Evolutionary conservation across 1,284 basidiomycete species (phyloP).

Genomic region (Sanguinoderma infundibulare): DNA sequence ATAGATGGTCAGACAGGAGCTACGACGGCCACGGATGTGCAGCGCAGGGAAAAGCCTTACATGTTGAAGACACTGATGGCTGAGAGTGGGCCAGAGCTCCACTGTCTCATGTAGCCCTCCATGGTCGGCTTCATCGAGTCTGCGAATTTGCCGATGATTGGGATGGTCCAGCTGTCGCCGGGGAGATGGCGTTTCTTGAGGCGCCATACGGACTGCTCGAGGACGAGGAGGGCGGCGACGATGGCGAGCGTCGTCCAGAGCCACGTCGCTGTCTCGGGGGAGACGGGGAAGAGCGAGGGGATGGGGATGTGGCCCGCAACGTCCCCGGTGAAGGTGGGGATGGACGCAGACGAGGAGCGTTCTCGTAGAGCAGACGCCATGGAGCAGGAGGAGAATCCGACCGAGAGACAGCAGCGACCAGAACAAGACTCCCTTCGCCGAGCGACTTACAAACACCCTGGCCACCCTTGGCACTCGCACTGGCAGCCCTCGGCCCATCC

Average conservation of each 20-base stretch:
- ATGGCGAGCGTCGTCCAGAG: slow-evolving; percentile 68
- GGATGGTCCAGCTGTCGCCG: slow-evolving; percentile 90
- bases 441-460: slow-evolving; percentile 12
- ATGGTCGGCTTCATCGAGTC: slow-evolving; percentile 89
- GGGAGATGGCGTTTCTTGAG: slow-evolving; percentile 88
- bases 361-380: slow-evolving; percentile 36
- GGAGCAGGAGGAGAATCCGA: slow-evolving; percentile 7
- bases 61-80: slow-evolving; percentile 96
- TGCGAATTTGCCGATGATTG: slow-evolving; percentile 91
- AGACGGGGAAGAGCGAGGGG: slow-evolving; percentile 46
- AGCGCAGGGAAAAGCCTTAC: slow-evolving; percentile 50
- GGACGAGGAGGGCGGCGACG: slow-evolving; percentile 65
- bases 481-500: too few relatives aligned
- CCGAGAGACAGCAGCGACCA: slow-evolving; percentile 10
- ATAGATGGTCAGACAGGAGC: slow-evolving; percentile 23
- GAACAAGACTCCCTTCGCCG: not conserved
- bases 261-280: slow-evolving; percentile 53
- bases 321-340: slow-evolving; percentile 47
- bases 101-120: slow-evolving; percentile 89
- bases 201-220: slow-evolving; percentile 87
- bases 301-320: slow-evolving; percentile 51
- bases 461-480: too few relatives aligned
- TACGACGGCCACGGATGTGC: slow-evolving; percentile 6
- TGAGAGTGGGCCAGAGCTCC: slow-evolving; percentile 85
- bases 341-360: slow-evolving; percentile 42